These are phyloP conservation scores for Fusarium devonianum DNA, from an alignment of 2,329 filamentous ascomycete species.

Conservation along the genomic window DNA sequence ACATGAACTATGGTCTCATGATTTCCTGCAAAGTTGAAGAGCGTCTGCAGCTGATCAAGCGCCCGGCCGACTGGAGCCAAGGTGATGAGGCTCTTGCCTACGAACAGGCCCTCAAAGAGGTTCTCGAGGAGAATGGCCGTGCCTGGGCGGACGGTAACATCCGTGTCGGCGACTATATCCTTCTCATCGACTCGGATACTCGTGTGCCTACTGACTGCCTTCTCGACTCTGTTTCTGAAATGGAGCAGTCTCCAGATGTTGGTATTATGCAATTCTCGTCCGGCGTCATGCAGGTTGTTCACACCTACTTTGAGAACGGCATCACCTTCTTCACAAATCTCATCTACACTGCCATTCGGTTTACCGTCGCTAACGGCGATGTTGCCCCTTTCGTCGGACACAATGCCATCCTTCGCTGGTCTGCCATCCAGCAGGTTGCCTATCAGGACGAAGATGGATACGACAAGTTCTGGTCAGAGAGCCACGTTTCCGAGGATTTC, in stretches of 20 bases:
- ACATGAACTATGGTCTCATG: slow-evolving; percentile 76
- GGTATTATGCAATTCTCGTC: slow-evolving; percentile 81
- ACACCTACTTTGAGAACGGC: slow-evolving; percentile 75
- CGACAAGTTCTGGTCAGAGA: slow-evolving; percentile 84
- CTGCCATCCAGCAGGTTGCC: slow-evolving; percentile 75
- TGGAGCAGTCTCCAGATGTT: slow-evolving; percentile 81
- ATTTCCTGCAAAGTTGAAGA: slow-evolving; percentile 75
- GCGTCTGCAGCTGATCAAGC: slow-evolving; percentile 64
- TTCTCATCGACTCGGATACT: slow-evolving; percentile 78
- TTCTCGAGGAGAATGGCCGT: slow-evolving; percentile 71
- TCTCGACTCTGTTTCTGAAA: slow-evolving; percentile 80
- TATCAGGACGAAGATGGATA: slow-evolving; percentile 74
- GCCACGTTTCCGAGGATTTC: slow-evolving; percentile 81
- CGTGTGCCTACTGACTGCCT: slow-evolving; percentile 80
- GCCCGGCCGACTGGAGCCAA: slow-evolving; percentile 70
- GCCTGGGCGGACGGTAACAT: slow-evolving; percentile 88
- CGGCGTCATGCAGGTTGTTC: slow-evolving; percentile 79
- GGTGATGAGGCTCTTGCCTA: slow-evolving; percentile 73
- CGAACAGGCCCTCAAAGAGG: slow-evolving; percentile 68
- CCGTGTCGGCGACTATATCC: slow-evolving; percentile 82
- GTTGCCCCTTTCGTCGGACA: slow-evolving; percentile 84
- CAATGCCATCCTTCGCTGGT: slow-evolving; percentile 79
- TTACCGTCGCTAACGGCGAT: slow-evolving; percentile 78
- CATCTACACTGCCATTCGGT: slow-evolving; percentile 79
- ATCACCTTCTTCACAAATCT: slow-evolving; percentile 77